These are phyloP conservation scores for Ogataea wickerhamii DNA, from an alignment of 805 yeast species.

Conservation along the genomic window DNA sequence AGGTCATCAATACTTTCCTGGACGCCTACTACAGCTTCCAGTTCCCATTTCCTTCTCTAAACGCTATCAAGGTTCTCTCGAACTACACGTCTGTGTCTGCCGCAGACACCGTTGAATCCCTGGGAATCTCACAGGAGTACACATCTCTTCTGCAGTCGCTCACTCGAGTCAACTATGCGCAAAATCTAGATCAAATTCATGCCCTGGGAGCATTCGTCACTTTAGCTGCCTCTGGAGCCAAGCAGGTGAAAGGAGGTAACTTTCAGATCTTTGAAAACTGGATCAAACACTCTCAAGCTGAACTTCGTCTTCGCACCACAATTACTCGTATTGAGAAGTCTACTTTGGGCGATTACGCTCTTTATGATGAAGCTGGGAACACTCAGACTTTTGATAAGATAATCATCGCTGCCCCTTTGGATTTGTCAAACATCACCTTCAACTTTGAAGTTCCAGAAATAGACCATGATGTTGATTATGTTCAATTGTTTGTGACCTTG, in stretches of 20 bases:
- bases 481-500: conserved; percentile 38
- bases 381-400: conserved; percentile 38
- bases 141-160: conserved; percentile 34
- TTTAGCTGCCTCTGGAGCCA: conserved; percentile 35
- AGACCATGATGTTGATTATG: conserved; percentile 30
- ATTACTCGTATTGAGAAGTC: conserved; percentile 25
- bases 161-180: conserved; percentile 44
- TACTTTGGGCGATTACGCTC: conserved; percentile 3
- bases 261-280: conserved; percentile 40
- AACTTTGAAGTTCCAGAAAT: conserved; percentile 7
- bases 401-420: conserved; percentile 42
- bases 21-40: conserved; percentile 24
- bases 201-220: conserved; percentile 40
- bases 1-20: conserved; percentile 31
- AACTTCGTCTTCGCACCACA: conserved; percentile 26
- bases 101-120: conserved; percentile 20
- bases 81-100: conserved; percentile 26
- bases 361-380: conserved; percentile 2
- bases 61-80: conserved; percentile 18
- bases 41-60: conserved; percentile 38
- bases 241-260: conserved; percentile 43
- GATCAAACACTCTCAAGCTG: conserved; percentile 35
- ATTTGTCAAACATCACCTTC: conserved; percentile 27
- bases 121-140: conserved; percentile 27
- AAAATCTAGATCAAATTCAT: conserved; percentile 39